Conservation (phyloP, 192 early-diverging fungal genomes). For the Oehlia diaphana region DNA sequence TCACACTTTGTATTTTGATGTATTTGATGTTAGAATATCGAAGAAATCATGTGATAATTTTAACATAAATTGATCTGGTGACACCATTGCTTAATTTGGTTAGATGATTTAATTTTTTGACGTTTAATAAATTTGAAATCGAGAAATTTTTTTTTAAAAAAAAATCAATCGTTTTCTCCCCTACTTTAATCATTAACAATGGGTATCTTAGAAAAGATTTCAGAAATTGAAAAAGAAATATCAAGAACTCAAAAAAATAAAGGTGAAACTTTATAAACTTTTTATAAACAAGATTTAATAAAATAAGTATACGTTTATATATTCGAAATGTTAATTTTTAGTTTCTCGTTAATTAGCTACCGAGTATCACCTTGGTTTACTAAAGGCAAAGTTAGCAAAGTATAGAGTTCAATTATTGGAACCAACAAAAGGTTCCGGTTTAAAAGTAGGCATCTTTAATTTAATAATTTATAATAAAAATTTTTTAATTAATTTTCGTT, state of each 20-base stretch:
- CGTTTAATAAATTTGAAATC: no score
- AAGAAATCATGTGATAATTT: no score
- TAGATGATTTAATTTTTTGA: no score
- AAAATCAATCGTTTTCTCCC: no score
- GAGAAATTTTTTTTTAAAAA: no score
- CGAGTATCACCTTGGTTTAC: slow-evolving; percentile 96
- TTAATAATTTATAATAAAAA: slow-evolving; percentile 31
- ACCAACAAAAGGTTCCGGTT: slow-evolving; percentile 55
- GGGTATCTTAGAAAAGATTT: slow-evolving; percentile 89
- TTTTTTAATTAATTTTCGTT: background rate
- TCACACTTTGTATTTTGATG: no score
- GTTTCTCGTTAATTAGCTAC: slow-evolving; percentile 57
- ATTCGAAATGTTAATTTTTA: background rate
- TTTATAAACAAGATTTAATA: background rate
- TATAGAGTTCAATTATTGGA: slow-evolving; percentile 78
- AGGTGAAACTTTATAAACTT: slow-evolving; percentile 47
- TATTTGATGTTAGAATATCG: no score
- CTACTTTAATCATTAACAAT: slow-evolving; percentile 37
- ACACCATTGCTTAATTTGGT: no score
- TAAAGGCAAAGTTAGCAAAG: slow-evolving; percentile 95
- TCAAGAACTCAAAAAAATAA: slow-evolving; percentile 98
- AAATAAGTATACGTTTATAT: no score
- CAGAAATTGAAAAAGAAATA: slow-evolving; percentile 89
- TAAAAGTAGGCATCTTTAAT: slow-evolving; percentile 20
- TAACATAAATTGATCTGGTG: no score